A percentile compares a stretch with the other conserved stretches of the same genome.
Evolutionary conservation across 768 basidiomycete genomes (phyloP).

Genomic region (Dentipellis sp.): DNA sequence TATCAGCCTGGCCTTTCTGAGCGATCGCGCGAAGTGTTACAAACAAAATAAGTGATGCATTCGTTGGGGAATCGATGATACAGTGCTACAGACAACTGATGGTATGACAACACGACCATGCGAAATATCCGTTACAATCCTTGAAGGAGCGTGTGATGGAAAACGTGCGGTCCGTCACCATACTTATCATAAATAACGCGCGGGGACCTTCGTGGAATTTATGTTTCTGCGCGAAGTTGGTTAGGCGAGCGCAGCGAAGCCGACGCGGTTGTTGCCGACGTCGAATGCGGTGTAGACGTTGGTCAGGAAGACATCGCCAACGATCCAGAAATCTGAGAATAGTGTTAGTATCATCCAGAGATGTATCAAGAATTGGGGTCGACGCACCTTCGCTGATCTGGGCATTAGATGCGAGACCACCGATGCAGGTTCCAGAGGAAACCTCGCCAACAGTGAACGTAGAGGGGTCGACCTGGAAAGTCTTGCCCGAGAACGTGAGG

Average conservation of each 20-base stretch:
- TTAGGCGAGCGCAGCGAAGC: slow-evolving; percentile 5
- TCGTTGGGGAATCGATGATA: too few relatives aligned
- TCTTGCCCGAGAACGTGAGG: slow-evolving; percentile 21
- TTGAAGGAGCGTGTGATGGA: neutral
- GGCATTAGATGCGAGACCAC: slow-evolving; percentile 5
- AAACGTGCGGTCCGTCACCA: too few relatives aligned
- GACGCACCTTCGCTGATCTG: neutral
- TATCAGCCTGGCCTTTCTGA: too few relatives aligned
- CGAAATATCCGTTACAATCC: neutral
- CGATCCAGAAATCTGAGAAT: neutral
- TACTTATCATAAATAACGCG: too few relatives aligned
- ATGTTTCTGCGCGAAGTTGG: too few relatives aligned
- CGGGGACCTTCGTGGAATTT: too few relatives aligned
- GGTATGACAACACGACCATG: neutral
- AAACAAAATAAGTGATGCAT: too few relatives aligned
- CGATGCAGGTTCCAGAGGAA: slow-evolving; percentile 16
- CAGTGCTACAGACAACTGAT: neutral
- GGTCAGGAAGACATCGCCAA: slow-evolving; percentile 3
- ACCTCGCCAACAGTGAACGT: slow-evolving; percentile 19
- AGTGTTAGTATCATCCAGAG: neutral
- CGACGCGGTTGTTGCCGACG: slow-evolving; percentile 6
- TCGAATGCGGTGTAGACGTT: slow-evolving; percentile 9
- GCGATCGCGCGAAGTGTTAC: too few relatives aligned
- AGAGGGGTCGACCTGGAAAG: slow-evolving; percentile 16
- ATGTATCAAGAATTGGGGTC: neutral